A percentile compares a stretch with the other conserved stretches of the same genome.
Evolutionary conservation across 108 stramenopile species (phyloP).

Genomic region (Skeletonema marinoi): DNA sequence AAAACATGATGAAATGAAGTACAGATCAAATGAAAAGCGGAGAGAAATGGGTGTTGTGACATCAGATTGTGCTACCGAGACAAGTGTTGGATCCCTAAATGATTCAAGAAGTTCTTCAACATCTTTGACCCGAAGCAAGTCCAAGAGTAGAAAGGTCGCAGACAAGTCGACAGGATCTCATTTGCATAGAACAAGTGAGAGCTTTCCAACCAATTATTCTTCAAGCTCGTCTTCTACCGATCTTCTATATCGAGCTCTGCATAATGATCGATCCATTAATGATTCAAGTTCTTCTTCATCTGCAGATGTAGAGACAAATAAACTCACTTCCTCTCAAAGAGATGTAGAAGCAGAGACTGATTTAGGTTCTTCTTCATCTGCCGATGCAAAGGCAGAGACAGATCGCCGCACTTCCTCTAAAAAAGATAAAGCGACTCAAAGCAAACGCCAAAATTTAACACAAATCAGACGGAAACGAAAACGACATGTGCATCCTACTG

Average conservation of each 20-base stretch:
- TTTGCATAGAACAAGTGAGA: not conserved
- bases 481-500: not conserved
- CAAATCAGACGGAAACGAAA: not conserved
- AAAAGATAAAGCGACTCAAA: not conserved
- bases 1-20: no score
- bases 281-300: not conserved
- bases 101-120: not conserved
- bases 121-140: not conserved
- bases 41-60: no score
- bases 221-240: not conserved
- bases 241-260: not conserved
- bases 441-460: not conserved
- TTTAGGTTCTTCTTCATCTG: not conserved
- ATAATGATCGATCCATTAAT: not conserved
- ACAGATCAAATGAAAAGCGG: no score
- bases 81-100: not conserved
- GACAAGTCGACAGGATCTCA: not conserved
- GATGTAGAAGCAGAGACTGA: not conserved
- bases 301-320: not conserved
- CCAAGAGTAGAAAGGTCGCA: not conserved
- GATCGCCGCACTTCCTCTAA: not conserved
- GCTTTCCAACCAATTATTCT: not conserved
- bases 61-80: not conserved
- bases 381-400: not conserved
- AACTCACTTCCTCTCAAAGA: no score